These are phyloP conservation scores for Stramenopiles sp. DNA, from an alignment of 352 stramenopile genomes.

Conservation along the genomic window DNA sequence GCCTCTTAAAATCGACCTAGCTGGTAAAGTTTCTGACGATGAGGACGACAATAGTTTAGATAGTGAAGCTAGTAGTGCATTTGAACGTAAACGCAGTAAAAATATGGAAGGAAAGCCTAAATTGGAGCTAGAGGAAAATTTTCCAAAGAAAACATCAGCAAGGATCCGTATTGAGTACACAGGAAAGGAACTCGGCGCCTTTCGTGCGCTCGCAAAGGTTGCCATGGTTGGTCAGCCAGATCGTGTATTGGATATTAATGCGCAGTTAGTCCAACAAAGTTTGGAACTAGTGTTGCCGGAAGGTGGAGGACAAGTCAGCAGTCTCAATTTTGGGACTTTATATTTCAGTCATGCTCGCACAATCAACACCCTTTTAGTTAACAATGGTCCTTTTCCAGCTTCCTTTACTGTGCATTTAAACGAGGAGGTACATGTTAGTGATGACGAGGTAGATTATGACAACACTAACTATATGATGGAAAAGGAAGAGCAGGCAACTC, in stretches of 20 bases:
- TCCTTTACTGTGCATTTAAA: constrained; percentile 17
- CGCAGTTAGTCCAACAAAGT: constrained; percentile 51
- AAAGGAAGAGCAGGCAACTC: neutral
- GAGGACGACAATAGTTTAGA: constrained; percentile 30
- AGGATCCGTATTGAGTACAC: constrained; percentile 32
- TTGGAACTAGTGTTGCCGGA: constrained; percentile 45
- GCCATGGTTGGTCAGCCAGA: constrained; percentile 19
- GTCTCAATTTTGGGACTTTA: constrained; percentile 24
- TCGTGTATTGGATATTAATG: constrained; percentile 48
- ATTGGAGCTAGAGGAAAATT: constrained; percentile 10
- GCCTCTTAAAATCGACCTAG: neutral
- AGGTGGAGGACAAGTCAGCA: constrained; percentile 16
- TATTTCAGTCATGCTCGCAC: constrained; percentile 25
- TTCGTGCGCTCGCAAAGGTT: constrained; percentile 31
- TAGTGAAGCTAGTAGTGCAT: constrained; percentile 28
- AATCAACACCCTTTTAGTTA: constrained; percentile 25
- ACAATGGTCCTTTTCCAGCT: constrained; percentile 23
- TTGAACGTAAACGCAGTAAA: constrained; percentile 30
- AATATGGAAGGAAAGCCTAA: constrained; percentile 1
- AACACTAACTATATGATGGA: constrained; percentile 14
- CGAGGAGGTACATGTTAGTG: constrained; percentile 19
- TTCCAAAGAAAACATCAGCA: constrained; percentile 25
- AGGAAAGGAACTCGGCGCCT: constrained; percentile 26
- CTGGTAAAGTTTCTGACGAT: constrained; percentile 15
- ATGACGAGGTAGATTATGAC: constrained; percentile 5